A percentile compares a stretch with the other conserved stretches of the same genome.
phyloP scores from a whole-genome alignment of 768 basidiomycete genomes.

The Lactifluus pinguis region DNA sequence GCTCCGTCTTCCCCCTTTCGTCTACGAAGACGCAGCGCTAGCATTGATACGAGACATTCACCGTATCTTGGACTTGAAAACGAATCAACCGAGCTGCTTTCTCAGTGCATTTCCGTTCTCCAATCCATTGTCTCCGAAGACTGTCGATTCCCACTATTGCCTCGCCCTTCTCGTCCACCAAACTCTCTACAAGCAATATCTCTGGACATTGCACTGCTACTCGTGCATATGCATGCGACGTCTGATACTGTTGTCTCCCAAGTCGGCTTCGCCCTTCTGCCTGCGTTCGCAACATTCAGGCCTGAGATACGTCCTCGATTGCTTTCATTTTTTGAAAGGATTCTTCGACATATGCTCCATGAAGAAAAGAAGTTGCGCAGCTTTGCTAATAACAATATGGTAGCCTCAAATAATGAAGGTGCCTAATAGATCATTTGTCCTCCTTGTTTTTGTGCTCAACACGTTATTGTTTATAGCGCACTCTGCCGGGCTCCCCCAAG shows the following conservation, averaged over 20 bases:
- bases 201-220: slow-evolving; percentile 62
- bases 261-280: slow-evolving; percentile 62
- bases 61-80: slow-evolving; percentile 31
- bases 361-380: slow-evolving; percentile 31
- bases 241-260: slow-evolving; percentile 45
- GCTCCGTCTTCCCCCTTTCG: slow-evolving; percentile 34
- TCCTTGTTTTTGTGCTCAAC: neutral
- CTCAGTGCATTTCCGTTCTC: slow-evolving; percentile 49
- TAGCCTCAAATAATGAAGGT: neutral
- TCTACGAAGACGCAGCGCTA: slow-evolving; percentile 31
- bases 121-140: slow-evolving; percentile 63
- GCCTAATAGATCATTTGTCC: neutral
- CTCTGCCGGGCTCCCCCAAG: neutral
- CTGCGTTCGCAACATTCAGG: slow-evolving; percentile 62
- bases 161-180: slow-evolving; percentile 60
- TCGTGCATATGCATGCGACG: slow-evolving; percentile 46
- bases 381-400: neutral
- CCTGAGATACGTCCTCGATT: slow-evolving; percentile 53
- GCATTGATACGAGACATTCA: slow-evolving; percentile 39
- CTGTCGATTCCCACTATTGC: slow-evolving; percentile 54
- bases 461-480: neutral
- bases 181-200: slow-evolving; percentile 65
- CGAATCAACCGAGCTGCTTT: slow-evolving; percentile 44
- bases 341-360: slow-evolving; percentile 47
- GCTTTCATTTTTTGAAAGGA: slow-evolving; percentile 57